Evolutionary conservation across 768 basidiomycete genomes (phyloP), one percentile per base, ranked within the genome.

Genomic region (Hemileccinum impolitum): DNA sequence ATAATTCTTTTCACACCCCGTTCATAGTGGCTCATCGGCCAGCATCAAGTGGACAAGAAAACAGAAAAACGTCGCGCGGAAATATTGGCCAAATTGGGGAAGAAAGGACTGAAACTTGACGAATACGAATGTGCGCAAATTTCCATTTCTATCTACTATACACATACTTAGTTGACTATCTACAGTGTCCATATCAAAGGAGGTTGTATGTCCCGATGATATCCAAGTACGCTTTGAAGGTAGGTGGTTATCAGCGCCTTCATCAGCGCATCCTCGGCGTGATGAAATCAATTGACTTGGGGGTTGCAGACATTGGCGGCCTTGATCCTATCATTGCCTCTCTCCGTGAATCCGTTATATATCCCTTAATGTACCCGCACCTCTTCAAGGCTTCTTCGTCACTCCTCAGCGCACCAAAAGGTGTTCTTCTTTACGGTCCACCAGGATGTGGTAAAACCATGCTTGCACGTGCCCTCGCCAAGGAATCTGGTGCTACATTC

Each of bases 401-500:
- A 13, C 80, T 98, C 18, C 80, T 96, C 52, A 81, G 83, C 6
- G 91, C 96, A 5, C 96, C 96, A 0, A 97, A 97, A 65, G 96
- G 96, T 12, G 95, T 97, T 9, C 77, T 98, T 15, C 79, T 99
- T 17, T 95, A 90, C 59, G 96, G 96, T 0, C 96, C 94, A 36
- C 96, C 96, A 1, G 95, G 96, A 6, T 99, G 96, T 56, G 96
- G 96, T 21, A 99, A 99, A 74, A 98, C 96, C 1, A 94, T 99
- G 93, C 78, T 99, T n/a, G 96, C 96, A 1, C 95, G 95, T 65
- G 95, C 95, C 2, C 78, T 99, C 8, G 96, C 96, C 12, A 96
- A 95, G 65, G 94, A 99, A 73, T 92, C 89, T 3, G 90, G 92
- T 15, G 96, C 96, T 7, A 95, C 94, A 0, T 99, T 99, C 64